phyloP scores from a whole-genome alignment of 2,329 filamentous ascomycete species.

The Paraphaeosphaeria sporulosa region DNA sequence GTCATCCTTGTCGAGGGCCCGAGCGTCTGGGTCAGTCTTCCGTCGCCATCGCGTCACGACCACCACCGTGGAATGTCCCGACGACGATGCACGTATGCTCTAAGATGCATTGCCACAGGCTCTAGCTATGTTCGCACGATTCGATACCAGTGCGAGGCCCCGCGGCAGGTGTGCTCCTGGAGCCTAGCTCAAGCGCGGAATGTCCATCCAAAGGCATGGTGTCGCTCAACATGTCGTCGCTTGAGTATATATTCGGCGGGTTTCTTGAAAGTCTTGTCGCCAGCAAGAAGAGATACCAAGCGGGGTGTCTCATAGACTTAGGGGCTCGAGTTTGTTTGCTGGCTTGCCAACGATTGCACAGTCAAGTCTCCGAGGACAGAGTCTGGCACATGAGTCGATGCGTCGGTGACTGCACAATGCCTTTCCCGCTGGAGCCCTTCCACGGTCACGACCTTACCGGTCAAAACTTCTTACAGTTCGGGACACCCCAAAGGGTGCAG shows the following conservation, averaged over 20 bases:
- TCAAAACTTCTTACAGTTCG: neutral
- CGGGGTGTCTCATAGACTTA: neutral
- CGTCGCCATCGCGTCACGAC: neutral
- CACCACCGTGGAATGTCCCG: neutral
- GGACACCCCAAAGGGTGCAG: neutral
- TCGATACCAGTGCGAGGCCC: neutral
- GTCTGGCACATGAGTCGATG: neutral
- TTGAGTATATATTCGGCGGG: neutral
- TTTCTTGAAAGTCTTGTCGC: neutral
- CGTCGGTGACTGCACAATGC: neutral
- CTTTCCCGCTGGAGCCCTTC: neutral
- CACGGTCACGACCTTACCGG: neutral
- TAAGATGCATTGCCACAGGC: too few relatives aligned
- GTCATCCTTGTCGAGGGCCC: conserved; percentile 9
- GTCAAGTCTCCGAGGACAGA: neutral
- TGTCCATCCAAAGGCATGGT: neutral
- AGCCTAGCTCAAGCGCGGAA: neutral
- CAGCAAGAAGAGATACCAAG: neutral
- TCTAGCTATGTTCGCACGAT: neutral
- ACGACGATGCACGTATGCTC: too few relatives aligned
- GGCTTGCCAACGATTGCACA: neutral
- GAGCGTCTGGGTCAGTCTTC: neutral
- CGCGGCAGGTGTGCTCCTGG: neutral
- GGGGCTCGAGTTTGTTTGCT: neutral
- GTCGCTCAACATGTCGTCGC: neutral